Evolutionary conservation across 1,284 basidiomycete species (phyloP).

Genomic region (Cryptococcus amylolentus): DNA sequence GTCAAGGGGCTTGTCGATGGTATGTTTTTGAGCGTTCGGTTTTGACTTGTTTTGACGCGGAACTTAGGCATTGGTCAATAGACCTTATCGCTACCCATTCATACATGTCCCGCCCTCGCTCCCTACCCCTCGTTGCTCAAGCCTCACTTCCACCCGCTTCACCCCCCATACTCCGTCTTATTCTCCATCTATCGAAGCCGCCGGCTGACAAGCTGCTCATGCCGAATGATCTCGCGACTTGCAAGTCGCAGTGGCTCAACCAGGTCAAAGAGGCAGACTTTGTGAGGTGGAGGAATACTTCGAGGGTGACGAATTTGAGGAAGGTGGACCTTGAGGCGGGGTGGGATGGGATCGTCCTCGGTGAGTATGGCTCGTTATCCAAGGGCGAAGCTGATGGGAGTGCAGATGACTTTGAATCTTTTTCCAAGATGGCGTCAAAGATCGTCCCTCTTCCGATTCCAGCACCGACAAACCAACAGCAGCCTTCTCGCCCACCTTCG

Average conservation of each 20-base stretch:
- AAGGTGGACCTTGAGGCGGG: constrained; percentile 87
- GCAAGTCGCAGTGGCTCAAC: constrained; percentile 87
- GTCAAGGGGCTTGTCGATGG: constrained; percentile 61
- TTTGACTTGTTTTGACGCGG: neutral
- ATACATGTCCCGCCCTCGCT: constrained; percentile 25
- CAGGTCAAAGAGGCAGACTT: constrained; percentile 94
- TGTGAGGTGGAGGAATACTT: constrained; percentile 88
- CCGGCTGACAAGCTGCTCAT: constrained; percentile 80
- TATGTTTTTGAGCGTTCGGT: constrained; percentile 48
- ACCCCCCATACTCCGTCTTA: constrained; percentile 63
- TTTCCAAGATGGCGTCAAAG: constrained; percentile 85
- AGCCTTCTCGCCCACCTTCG: constrained; percentile 58
- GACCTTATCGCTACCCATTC: constrained; percentile 81
- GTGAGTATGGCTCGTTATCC: constrained; percentile 53
- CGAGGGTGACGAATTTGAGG: constrained; percentile 79
- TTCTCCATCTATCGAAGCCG: constrained; percentile 70
- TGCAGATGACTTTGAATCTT: constrained; percentile 89
- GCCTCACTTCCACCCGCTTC: neutral
- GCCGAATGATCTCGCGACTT: constrained; percentile 70
- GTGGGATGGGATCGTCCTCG: constrained; percentile 89
- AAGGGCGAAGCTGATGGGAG: neutral
- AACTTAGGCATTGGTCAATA: constrained; percentile 86
- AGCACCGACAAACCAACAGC: constrained; percentile 50
- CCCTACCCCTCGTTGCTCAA: constrained; percentile 13
- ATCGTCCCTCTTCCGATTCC: constrained; percentile 55